Percentiles rank a stretch among this genome's conserved stretches.
phyloP scores from a whole-genome alignment of 2,329 filamentous ascomycete species.

The Hypoxylon sp. region DNA sequence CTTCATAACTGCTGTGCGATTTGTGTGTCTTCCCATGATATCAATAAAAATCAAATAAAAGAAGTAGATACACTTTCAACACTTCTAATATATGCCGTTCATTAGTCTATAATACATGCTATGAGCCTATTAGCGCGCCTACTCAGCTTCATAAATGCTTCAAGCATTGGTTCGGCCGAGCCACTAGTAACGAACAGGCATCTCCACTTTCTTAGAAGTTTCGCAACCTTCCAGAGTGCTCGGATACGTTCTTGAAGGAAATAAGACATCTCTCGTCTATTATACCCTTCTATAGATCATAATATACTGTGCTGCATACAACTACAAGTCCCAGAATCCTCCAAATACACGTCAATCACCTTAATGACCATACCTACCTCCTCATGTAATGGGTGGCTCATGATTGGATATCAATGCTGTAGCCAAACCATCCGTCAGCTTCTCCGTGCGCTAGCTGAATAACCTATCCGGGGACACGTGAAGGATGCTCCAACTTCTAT shows the following conservation, averaged over 20 bases:
- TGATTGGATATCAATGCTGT: slow-evolving; percentile 28
- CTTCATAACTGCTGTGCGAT: not conserved
- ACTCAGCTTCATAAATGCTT: slow-evolving; percentile 4
- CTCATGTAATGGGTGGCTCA: slow-evolving; percentile 19
- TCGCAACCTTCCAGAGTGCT: slow-evolving; percentile 10
- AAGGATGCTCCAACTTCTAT: slow-evolving; percentile 40
- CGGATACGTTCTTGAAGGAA: slow-evolving; percentile 6
- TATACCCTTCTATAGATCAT: slow-evolving; percentile 20
- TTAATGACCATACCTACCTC: slow-evolving; percentile 39
- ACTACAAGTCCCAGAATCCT: slow-evolving; percentile 18
- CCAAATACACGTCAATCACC: slow-evolving; percentile 30
- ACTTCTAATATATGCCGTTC: not conserved
- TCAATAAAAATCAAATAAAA: not conserved
- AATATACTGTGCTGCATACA: slow-evolving; percentile 16
- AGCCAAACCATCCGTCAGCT: slow-evolving; percentile 29
- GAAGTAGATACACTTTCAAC: not conserved
- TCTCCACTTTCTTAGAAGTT: slow-evolving; percentile 8
- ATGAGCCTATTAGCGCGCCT: not conserved
- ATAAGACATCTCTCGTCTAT: slow-evolving; percentile 13
- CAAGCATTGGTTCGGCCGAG: slow-evolving; percentile 6
- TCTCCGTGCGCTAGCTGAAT: slow-evolving; percentile 26
- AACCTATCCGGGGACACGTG: slow-evolving; percentile 23
- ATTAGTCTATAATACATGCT: slow-evolving; percentile 3
- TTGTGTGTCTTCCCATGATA: slow-evolving; percentile 3
- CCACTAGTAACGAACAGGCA: slow-evolving; percentile 6